phyloP scores from a whole-genome alignment of 306 rosid genomes.

The Lathyrus sativus region DNA sequence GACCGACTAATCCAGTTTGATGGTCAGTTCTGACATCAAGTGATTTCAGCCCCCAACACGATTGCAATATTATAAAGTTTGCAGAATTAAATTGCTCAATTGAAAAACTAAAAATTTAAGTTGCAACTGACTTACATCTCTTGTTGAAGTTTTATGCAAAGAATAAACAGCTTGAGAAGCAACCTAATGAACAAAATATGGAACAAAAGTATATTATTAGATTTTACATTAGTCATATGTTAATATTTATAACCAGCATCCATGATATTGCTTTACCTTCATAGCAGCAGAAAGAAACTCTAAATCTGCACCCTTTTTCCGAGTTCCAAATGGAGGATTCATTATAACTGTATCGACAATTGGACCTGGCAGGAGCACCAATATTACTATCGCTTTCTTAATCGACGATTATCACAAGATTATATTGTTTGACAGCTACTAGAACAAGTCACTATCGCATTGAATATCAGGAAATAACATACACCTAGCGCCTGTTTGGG shows the following conservation, averaged over 20 bases:
- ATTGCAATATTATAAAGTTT: neutral
- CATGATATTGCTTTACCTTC: conserved; percentile 57
- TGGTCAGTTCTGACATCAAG: too few species aligned
- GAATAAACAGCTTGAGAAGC: conserved; percentile 94
- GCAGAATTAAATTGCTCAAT: neutral
- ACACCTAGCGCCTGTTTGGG: neutral
- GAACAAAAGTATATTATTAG: conserved; percentile 34
- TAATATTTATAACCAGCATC: conserved; percentile 1
- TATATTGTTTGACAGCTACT: conserved; percentile 9
- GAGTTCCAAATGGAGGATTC: conserved; percentile 97
- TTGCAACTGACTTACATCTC: conserved; percentile 67
- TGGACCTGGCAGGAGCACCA: conserved; percentile 51
- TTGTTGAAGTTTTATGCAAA: conserved; percentile 85
- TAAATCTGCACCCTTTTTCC: conserved; percentile 85
- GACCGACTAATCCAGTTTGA: too few species aligned
- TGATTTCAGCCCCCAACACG: too few species aligned
- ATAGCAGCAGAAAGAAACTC: conserved; percentile 74
- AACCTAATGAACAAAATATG: conserved; percentile 51
- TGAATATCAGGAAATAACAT: conserved; percentile 10
- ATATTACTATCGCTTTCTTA: neutral
- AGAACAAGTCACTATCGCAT: neutral
- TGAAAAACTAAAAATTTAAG: conserved; percentile 33
- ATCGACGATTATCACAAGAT: neutral
- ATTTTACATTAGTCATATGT: conserved; percentile 18
- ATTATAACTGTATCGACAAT: conserved; percentile 83